These are phyloP conservation scores for Sordariomycetes sp. DNA, from an alignment of 2,329 filamentous ascomycete genomes.

Conservation along the genomic window DNA sequence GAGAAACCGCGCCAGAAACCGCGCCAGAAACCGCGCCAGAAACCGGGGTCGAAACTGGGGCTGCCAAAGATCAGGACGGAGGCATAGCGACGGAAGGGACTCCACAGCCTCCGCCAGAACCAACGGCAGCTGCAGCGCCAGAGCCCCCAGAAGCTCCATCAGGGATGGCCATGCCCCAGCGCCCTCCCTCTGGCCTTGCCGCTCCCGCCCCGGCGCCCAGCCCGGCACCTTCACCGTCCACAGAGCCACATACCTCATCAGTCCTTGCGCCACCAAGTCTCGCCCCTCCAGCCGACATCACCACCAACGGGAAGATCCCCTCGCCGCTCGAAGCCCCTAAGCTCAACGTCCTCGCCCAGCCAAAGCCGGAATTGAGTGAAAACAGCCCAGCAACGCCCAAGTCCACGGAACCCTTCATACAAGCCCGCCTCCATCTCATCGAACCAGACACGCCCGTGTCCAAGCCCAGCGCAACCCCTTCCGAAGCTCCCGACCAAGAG, in stretches of 20 bases:
- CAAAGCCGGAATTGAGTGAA: no score
- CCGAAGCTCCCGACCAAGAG: constrained; percentile 8
- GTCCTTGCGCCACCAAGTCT: constrained; percentile 28
- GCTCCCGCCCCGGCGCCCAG: constrained; percentile 8
- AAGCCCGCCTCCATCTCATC: background rate
- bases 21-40: no score
- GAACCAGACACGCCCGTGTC: no score
- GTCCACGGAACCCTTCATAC: background rate
- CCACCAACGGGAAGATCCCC: no score
- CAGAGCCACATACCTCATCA: constrained; percentile 17
- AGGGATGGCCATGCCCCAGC: constrained; percentile 1
- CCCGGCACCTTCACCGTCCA: constrained; percentile 6
- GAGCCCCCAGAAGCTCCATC: background rate
- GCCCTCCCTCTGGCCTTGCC: constrained; percentile 9
- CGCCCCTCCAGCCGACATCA: constrained; percentile 17
- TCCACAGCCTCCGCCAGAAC: constrained; percentile 1
- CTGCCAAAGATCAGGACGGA: no score
- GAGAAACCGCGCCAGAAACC: no score
- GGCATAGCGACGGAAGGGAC: no score
- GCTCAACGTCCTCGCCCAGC: constrained; percentile 33
- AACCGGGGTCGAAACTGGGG: no score
- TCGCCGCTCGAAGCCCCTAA: constrained; percentile 26
- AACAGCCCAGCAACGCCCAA: no score
- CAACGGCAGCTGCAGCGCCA: background rate
- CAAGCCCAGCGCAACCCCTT: constrained; percentile 3